Evolutionary conservation across 371 early-diverging fungal species (phyloP).

Genomic region (Lichtheimia ornata): DNA sequence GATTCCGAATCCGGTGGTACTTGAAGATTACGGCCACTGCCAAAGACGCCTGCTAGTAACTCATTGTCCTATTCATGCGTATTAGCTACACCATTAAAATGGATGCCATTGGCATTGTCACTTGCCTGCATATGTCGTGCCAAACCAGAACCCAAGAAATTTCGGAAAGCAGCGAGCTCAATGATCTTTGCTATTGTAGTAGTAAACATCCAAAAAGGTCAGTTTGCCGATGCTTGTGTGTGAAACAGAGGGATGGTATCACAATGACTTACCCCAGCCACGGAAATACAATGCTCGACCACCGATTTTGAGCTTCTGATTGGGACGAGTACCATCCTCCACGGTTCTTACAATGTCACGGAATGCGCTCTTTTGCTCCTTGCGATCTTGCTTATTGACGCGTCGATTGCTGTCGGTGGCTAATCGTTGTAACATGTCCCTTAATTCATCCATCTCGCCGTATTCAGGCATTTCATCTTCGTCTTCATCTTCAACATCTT

Average conservation of each 20-base stretch:
- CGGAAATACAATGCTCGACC: constrained; percentile 32
- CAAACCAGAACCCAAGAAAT: constrained; percentile 37
- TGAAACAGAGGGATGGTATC: neutral
- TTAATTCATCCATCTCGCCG: constrained; percentile 53
- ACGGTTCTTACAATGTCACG: constrained; percentile 65
- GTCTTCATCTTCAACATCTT: constrained; percentile 38
- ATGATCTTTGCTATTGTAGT: constrained; percentile 34
- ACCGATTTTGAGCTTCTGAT: constrained; percentile 43
- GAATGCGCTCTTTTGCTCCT: constrained; percentile 63
- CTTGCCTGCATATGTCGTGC: constrained; percentile 40
- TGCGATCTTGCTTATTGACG: constrained; percentile 62
- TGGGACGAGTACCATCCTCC: constrained; percentile 45
- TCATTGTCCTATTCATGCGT: constrained; percentile 16
- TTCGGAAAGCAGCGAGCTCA: constrained; percentile 39
- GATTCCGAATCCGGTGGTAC: neutral
- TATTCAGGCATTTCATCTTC: constrained; percentile 37
- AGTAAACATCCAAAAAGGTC: neutral
- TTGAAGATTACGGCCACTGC: constrained; percentile 1
- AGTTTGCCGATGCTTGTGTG: neutral
- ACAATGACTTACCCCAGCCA: constrained; percentile 41
- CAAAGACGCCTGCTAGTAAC: constrained; percentile 11
- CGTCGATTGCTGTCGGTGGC: constrained; percentile 58
- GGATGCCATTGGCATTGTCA: neutral
- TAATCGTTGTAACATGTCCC: constrained; percentile 50
- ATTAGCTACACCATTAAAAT: neutral